phyloP scores from a whole-genome alignment of 495 filamentous ascomycete genomes.

The Wilcoxina mikolae region DNA sequence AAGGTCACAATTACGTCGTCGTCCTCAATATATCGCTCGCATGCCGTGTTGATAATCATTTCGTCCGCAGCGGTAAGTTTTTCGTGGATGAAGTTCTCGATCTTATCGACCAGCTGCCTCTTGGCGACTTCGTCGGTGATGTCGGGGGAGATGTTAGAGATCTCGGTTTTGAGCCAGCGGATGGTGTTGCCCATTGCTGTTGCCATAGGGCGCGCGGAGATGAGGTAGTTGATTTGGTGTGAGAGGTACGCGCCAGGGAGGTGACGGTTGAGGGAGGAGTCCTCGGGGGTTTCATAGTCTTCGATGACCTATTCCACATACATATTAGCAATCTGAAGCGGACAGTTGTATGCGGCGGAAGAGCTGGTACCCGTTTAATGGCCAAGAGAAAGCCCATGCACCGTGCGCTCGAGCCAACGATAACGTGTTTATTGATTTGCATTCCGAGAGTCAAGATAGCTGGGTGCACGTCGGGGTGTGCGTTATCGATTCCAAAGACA shows the following conservation, averaged over 20 bases:
- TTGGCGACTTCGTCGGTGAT: conserved; percentile 66
- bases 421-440: conserved; percentile 75
- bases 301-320: conserved; percentile 71
- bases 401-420: conserved; percentile 80
- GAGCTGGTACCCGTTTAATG: conserved; percentile 77
- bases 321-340: too few species aligned
- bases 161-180: conserved; percentile 76
- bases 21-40: conserved; percentile 51
- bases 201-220: conserved; percentile 79
- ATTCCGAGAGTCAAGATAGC: conserved; percentile 71
- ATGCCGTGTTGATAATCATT: conserved; percentile 62
- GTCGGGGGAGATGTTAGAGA: conserved; percentile 71
- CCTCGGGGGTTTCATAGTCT: conserved; percentile 73
- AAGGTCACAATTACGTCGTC: conserved; percentile 62
- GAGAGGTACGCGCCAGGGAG: conserved; percentile 82
- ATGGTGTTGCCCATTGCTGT: conserved; percentile 94
- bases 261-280: conserved; percentile 72
- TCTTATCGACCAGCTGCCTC: conserved; percentile 54
- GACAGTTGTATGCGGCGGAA: too few species aligned
- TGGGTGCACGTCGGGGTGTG: conserved; percentile 79
- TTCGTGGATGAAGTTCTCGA: conserved; percentile 82
- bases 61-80: conserved; percentile 74
- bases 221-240: conserved; percentile 86
- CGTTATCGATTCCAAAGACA: conserved; percentile 55
- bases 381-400: conserved; percentile 75